Evolutionary conservation across 495 filamentous ascomycete genomes (phyloP).

Genomic region (Podospora sp.): DNA sequence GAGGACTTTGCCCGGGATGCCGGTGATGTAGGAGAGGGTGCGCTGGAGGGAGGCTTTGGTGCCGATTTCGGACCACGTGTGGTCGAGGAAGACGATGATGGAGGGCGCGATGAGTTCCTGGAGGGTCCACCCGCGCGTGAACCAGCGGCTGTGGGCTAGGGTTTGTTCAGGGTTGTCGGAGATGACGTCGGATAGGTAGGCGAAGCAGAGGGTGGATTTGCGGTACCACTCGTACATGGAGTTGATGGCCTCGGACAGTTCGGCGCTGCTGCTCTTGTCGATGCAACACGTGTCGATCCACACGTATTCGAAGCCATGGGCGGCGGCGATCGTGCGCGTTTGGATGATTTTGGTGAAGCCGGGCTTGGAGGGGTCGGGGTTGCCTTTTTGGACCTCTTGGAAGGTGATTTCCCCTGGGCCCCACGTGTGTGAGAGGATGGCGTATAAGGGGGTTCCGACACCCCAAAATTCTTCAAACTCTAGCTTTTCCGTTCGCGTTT

Average conservation of each 20-base stretch:
- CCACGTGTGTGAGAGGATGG: conserved; percentile 4
- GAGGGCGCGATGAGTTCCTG: conserved; percentile 42
- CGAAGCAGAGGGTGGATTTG: conserved; percentile 34
- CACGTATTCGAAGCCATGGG: conserved; percentile 33
- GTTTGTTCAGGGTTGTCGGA: neutral
- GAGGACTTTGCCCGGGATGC: neutral
- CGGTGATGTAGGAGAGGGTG: neutral
- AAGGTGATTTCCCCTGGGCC: neutral
- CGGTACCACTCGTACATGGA: conserved; percentile 49
- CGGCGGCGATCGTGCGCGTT: conserved; percentile 2
- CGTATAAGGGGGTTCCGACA: neutral
- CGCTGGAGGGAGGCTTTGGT: neutral
- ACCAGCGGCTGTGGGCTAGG: conserved; percentile 31
- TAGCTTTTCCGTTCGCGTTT: neutral
- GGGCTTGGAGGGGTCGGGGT: neutral
- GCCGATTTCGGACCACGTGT: conserved; percentile 5
- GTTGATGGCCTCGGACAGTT: conserved; percentile 46
- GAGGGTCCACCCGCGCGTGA: conserved; percentile 21
- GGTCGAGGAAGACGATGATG: conserved; percentile 25
- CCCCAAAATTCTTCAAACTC: neutral
- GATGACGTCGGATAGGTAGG: conserved; percentile 29
- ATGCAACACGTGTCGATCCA: conserved; percentile 50
- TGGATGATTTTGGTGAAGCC: conserved; percentile 23
- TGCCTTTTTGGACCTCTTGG: neutral
- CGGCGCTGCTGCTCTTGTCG: conserved; percentile 37